Evolutionary conservation across 352 stramenopile genomes (phyloP).

Genomic region (Hyaloperonospora brassicae): DNA sequence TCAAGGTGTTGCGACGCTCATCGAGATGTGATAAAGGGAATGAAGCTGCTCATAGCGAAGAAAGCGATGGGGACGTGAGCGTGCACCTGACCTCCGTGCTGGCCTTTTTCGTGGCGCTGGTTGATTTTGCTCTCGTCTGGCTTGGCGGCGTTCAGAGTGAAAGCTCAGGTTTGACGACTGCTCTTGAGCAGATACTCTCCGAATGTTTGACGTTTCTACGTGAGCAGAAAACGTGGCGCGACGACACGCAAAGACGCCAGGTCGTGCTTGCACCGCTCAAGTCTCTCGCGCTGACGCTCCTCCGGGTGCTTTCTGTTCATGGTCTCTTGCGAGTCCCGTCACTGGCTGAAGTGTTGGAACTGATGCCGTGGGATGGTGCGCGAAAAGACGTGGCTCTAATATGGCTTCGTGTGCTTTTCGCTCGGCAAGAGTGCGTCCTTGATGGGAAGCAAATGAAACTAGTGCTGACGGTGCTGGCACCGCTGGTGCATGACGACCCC

Average conservation of each 20-base stretch:
- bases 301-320: constrained; percentile 29
- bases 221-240: constrained; percentile 23
- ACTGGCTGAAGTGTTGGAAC: constrained; percentile 30
- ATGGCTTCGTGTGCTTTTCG: constrained; percentile 41
- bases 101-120: constrained; percentile 46
- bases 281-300: constrained; percentile 23
- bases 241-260: constrained; percentile 21
- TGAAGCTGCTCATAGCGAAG: constrained; percentile 4
- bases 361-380: constrained; percentile 45
- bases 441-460: constrained; percentile 43
- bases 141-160: constrained; percentile 8
- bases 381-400: constrained; percentile 47
- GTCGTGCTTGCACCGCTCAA: constrained; percentile 22
- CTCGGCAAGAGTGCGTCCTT: constrained; percentile 28
- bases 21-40: constrained; percentile 11
- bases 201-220: constrained; percentile 24
- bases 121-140: constrained; percentile 39
- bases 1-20: constrained; percentile 21
- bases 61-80: constrained; percentile 1
- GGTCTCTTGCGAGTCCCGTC: constrained; percentile 35
- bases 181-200: constrained; percentile 26
- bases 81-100: constrained; percentile 24
- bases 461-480: constrained; percentile 73
- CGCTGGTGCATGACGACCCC: constrained; percentile 65
- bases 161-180: constrained; percentile 14